Conservation (phyloP, 78 protist genomes). For the Tieghemostelium lacteum region DNA sequence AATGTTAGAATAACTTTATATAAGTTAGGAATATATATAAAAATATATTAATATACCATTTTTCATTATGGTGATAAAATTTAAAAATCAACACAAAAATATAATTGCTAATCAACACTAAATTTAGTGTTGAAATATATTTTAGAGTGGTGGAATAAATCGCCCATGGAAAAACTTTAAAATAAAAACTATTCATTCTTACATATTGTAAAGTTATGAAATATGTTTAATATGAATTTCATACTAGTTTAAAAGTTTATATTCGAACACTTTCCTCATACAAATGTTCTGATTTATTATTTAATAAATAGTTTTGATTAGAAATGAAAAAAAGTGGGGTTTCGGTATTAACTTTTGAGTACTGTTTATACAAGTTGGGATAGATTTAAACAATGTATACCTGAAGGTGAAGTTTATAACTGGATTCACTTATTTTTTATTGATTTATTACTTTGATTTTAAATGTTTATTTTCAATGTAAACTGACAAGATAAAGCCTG, state of each 20-base stretch:
- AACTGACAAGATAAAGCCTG: conserved; percentile 26
- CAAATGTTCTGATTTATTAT: not conserved
- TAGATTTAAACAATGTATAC: too few relatives aligned
- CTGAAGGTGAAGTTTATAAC: not conserved
- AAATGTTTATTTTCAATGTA: conserved; percentile 34
- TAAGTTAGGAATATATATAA: not conserved
- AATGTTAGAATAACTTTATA: not conserved
- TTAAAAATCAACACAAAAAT: not conserved
- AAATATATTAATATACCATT: not conserved
- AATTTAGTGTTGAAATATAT: not conserved
- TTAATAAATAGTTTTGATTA: too few relatives aligned
- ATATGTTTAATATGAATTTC: too few relatives aligned
- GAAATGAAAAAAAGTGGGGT: not conserved
- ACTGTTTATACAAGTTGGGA: too few relatives aligned
- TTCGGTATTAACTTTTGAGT: too few relatives aligned
- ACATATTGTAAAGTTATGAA: too few relatives aligned
- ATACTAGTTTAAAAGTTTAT: too few relatives aligned
- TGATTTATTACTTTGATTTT: not conserved
- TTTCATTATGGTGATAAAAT: not conserved
- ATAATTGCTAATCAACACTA: too few relatives aligned
- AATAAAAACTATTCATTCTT: too few relatives aligned
- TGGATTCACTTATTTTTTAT: not conserved
- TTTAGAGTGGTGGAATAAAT: not conserved
- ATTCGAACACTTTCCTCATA: too few relatives aligned
- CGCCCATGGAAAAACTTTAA: too few relatives aligned